Percentiles rank a stretch among this genome's conserved stretches.
These are phyloP conservation scores for Capronia americana DNA, from an alignment of 2,329 filamentous ascomycete species.

Conservation along the genomic window DNA sequence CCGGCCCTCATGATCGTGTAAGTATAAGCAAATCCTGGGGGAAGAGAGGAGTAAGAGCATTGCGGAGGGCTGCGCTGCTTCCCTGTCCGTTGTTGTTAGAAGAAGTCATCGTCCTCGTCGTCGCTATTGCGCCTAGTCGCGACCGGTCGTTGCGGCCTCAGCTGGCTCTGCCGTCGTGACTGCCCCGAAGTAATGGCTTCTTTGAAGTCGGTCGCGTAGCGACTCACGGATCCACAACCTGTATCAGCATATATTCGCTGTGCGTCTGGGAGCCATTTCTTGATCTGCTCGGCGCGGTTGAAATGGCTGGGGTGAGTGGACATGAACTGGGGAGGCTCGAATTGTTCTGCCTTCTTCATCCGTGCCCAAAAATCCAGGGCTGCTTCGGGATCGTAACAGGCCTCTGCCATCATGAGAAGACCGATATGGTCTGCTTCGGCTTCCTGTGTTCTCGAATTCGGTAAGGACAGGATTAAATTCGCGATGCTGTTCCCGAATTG, in stretches of 20 bases:
- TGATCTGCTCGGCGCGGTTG: constrained; percentile 62
- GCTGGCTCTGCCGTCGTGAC: constrained; percentile 7
- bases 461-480: constrained; percentile 59
- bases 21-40: neutral
- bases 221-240: constrained; percentile 45
- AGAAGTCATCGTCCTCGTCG: constrained; percentile 33
- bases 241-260: constrained; percentile 48
- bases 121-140: constrained; percentile 6
- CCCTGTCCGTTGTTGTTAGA: constrained; percentile 2
- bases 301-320: constrained; percentile 65
- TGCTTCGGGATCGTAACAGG: constrained; percentile 64
- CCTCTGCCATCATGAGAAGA: constrained; percentile 66
- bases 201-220: constrained; percentile 28
- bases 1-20: neutral
- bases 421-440: constrained; percentile 68
- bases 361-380: constrained; percentile 61
- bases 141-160: constrained; percentile 9
- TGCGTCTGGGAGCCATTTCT: constrained; percentile 56
- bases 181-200: constrained; percentile 19
- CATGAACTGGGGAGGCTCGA: constrained; percentile 61
- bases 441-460: constrained; percentile 65
- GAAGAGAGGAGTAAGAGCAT: neutral
- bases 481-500: constrained; percentile 50
- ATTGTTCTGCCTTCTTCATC: constrained; percentile 55
- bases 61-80: neutral